Evolutionary conservation across 2,329 filamentous ascomycete genomes (phyloP), one percentile per base, ranked within the genome.

Genomic region (Aspergillus chevalieri): DNA sequence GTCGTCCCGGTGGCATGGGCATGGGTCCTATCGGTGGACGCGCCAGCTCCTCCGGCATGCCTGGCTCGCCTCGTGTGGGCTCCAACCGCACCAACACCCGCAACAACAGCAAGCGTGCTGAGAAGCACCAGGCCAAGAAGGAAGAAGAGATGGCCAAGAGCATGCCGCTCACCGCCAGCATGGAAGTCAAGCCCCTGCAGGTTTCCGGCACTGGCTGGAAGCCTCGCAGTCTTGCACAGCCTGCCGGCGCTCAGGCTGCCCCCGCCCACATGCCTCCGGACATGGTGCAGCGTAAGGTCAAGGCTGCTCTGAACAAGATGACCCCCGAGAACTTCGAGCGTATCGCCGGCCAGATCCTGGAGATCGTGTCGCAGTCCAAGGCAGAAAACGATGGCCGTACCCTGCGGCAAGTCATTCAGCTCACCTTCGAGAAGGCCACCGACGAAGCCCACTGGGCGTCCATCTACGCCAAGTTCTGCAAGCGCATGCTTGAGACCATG

Each of bases 281-380:
- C 62, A 83, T 93, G 78, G 93, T 98, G 51, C 93, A 98, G 76
- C 86, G 92, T 61, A 98, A 98, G 84, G 93, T 98, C 69, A 98
- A 98, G 84, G 87, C 90, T 56, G 88, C 88, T 53, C 78, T 98
- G 63, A 98, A 98, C 84, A 98, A 98, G 86, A 97, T 98, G 93
- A 97, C 93, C 0, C 93, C 93, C 0, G 93, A 98, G 75, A 98
- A 97, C 67, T 98, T 98, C 63, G 91, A 95, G 68, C 90, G 86
- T 75, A 95, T 98, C 59, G 83, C 93, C 6, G 87, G 91, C 54
- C 90, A 96, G 70, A 95, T 98, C 54, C 80, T 98, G 26, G 79
- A 84, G 47, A 98, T 98, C 67, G 90, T 92, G 24, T 87, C 83
- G 19, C 93, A 98, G 69, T 97, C 92, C 47, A 95, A 95, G 80